Evolutionary conservation across 106 monocot species (phyloP).

Genomic region (Dioscorea alata): DNA sequence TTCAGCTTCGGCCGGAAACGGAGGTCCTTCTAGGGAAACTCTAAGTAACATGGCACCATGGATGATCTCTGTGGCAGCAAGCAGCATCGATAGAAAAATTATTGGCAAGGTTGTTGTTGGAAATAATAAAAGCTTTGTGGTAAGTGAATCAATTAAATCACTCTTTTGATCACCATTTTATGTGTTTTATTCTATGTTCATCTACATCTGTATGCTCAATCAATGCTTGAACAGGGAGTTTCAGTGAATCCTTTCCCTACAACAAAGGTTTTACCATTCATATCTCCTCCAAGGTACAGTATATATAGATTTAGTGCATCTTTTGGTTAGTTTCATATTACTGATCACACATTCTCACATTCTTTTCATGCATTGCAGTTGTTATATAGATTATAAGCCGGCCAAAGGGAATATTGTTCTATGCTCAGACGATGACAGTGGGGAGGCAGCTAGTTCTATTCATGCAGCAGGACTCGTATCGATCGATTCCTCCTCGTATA

Average conservation of each 20-base stretch:
- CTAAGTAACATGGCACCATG: constrained; percentile 1
- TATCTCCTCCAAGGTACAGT: too few relatives aligned
- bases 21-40: background rate
- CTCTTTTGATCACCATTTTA: background rate
- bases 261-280: too few relatives aligned
- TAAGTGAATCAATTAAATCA: background rate
- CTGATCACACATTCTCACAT: too few relatives aligned
- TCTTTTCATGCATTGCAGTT: too few relatives aligned
- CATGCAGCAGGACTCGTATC: background rate
- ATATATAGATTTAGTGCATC: too few relatives aligned
- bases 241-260: background rate
- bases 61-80: constrained; percentile 3
- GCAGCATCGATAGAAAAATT: background rate
- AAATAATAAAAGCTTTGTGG: background rate
- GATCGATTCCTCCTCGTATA: background rate
- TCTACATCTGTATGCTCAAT: background rate
- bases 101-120: background rate
- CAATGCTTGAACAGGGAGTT: background rate
- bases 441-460: too few relatives aligned
- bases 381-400: too few relatives aligned
- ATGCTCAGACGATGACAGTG: too few relatives aligned
- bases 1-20: constrained; percentile 2
- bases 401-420: too few relatives aligned
- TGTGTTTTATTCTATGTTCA: background rate
- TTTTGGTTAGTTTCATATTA: too few relatives aligned